Base-by-base conservation (phyloP, 208 protist genomes). In the Wallacemonas sp. region DNA sequence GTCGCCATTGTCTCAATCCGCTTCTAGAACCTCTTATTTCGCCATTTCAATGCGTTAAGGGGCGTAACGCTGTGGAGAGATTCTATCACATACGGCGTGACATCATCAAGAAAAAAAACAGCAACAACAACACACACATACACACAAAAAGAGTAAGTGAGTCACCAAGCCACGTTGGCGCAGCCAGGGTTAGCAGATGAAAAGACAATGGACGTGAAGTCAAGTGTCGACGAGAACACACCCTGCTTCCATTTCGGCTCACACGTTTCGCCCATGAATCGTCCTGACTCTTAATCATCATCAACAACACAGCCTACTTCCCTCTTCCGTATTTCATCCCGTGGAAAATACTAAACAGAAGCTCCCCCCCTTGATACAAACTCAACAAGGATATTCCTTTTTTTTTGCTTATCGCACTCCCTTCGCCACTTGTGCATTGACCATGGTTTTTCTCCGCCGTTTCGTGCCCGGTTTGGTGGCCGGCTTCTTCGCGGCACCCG, bases 401-500 rank as follows among this genome's bases (percentile, higher is more conserved):
- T n/a, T n/a, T n/a, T n/a, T n/a, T n/a, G n/a, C n/a, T n/a, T n/a
- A n/a, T n/a, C n/a, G n/a, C n/a, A n/a, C n/a, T n/a, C n/a, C n/a
- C n/a, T n/a, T n/a, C n/a, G n/a, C 6, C 6, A 41, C 36, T 17
- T 17, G 9, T 11, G 11, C 9, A 55, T 9, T 14, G 4, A 21
- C 8, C 21, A 79, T 75, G 69, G 70, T 54, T 1, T 81, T 76
- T 19, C 57, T 81, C 9, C 41, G 65, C 12, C 69, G 70, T 0
- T 73, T 81, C 29, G 55, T 47, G 29, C 34, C 66, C 11, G 70
- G 70, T 36, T 39, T 76, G 1, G 61, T 30, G 16, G 43, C 67
- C 24, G 75, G 75, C 56, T 70, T 81, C 29, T 29, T 62, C 4
- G 75, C 70, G 8, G 66, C 68, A 12, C 75, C 75, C 1, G n/a